These are phyloP conservation scores for Phytopythium ostracodes DNA, from an alignment of 352 stramenopile genomes.

Conservation along the genomic window DNA sequence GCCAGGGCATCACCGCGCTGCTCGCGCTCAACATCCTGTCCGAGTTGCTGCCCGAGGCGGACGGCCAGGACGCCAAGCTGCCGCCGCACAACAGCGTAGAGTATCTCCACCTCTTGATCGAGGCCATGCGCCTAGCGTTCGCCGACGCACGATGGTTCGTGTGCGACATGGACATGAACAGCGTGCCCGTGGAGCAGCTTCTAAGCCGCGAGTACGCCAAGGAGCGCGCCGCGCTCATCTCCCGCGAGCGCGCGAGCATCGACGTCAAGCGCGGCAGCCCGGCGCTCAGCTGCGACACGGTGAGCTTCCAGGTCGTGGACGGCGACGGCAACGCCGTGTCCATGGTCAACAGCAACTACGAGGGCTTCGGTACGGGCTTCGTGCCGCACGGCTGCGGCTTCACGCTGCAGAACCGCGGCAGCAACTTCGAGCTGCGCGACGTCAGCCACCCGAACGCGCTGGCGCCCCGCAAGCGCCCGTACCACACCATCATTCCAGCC, in stretches of 20 bases:
- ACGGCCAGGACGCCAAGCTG: constrained; percentile 17
- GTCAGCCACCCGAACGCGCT: constrained; percentile 90
- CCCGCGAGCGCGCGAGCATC: constrained; percentile 36
- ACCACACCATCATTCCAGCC: constrained; percentile 98
- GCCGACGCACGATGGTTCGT: constrained; percentile 87
- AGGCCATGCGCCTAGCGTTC: constrained; percentile 93
- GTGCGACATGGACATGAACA: constrained; percentile 61
- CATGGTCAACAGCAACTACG: constrained; percentile 98
- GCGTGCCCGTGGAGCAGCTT: constrained; percentile 58
- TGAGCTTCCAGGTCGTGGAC: constrained; percentile 97
- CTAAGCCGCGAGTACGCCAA: constrained; percentile 78
- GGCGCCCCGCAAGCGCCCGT: constrained; percentile 91
- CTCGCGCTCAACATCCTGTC: constrained; percentile 93
- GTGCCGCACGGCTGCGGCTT: constrained; percentile 93
- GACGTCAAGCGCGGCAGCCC: constrained; percentile 58
- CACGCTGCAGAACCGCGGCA: constrained; percentile 95
- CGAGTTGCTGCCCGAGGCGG: constrained; percentile 45
- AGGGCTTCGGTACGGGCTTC: constrained; percentile 95
- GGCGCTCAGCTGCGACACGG: constrained; percentile 83
- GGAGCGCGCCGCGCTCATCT: constrained; percentile 39
- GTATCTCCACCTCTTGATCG: constrained; percentile 90
- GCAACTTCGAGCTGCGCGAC: constrained; percentile 90
- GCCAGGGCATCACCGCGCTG: constrained; percentile 94
- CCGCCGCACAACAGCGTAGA: constrained; percentile 49
- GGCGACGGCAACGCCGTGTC: constrained; percentile 93